Base-by-base conservation (phyloP, 352 stramenopile species). In the Globisporangium cylindrosporum region DNA sequence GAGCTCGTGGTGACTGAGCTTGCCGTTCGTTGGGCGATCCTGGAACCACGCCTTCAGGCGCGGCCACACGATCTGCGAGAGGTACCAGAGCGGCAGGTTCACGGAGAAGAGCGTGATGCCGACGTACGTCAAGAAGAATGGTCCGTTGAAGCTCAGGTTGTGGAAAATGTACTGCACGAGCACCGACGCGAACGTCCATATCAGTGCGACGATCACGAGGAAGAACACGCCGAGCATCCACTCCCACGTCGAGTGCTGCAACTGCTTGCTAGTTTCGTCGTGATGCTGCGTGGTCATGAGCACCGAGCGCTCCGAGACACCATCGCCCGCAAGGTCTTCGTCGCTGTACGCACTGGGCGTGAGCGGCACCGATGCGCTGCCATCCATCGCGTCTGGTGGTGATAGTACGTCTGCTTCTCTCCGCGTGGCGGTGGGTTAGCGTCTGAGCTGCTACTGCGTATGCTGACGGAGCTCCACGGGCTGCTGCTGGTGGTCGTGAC, bases 71-170 rank as follows among this genome's bases (percentile, higher is more conserved):
- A 91, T 73, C 36, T 89, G 76, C 25, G 81, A 88, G 27, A 78
- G 32, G 67, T 89, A 93, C 74, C 79, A 93, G 32, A 93, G 70
- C 51, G 91, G 90, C 27, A 97, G 51, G 70, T 94, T 93, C 24
- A 94, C 67, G 1, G 84, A 86, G 68, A 97, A 95, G 59, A 97
- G 81, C 56, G 84, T 85, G 66, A 90, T 97, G 58, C 85, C 86
- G 34, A 97, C 78, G 73, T 95, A 97, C 48, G 90, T 96, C 49
- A 97, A 78, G 67, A 96, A 93, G 74, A 97, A 96, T 41, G 91
- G 90, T 0, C 78, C 77, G 29, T 94, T 76, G 78, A 95, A 97
- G 66, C 77, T 86, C 65, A 97, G 70, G 59, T 95, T 82, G 38
- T 92, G 77, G 76, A 95, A 95, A 46, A 97, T 93, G 64, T 93